These are phyloP conservation scores for Schwanniomyces sp. DNA, from an alignment of 805 yeast species.

Conservation along the genomic window DNA sequence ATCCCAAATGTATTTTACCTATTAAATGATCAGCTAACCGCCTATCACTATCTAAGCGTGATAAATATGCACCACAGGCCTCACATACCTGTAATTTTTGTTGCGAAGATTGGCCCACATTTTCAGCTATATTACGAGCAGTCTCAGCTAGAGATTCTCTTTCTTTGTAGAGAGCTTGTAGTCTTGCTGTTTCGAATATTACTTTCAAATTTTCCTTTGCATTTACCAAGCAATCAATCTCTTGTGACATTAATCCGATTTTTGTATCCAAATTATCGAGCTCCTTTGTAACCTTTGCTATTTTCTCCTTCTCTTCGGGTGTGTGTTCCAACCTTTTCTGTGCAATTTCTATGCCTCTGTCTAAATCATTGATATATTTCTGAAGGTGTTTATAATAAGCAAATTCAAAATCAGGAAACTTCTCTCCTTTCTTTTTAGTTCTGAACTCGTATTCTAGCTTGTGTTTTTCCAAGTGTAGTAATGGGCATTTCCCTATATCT, in stretches of 20 bases:
- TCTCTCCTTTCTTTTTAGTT: conserved; percentile 37
- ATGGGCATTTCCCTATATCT: conserved; percentile 78
- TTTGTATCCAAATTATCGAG: conserved; percentile 61
- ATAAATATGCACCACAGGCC: conserved; percentile 85
- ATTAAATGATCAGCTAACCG: conserved; percentile 75
- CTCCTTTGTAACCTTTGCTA: conserved; percentile 53
- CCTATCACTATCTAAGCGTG: conserved; percentile 82
- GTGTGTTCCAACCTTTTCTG: conserved; percentile 67
- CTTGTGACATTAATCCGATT: conserved; percentile 68
- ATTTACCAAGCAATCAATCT: conserved; percentile 52
- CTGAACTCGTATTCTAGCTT: conserved; percentile 65
- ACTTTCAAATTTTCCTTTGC: conserved; percentile 53
- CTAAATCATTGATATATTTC: conserved; percentile 63
- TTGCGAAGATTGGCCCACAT: conserved; percentile 80
- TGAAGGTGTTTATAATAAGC: conserved; percentile 52
- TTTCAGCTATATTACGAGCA: conserved; percentile 63
- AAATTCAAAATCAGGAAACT: conserved; percentile 50
- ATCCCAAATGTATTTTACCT: conserved; percentile 85
- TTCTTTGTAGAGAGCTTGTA: conserved; percentile 45
- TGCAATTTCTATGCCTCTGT: conserved; percentile 62
- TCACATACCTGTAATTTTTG: conserved; percentile 90
- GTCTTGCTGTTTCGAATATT: conserved; percentile 45
- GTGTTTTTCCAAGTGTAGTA: conserved; percentile 70
- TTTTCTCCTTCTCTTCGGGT: conserved; percentile 66
- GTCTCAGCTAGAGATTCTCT: conserved; percentile 55